Evolutionary conservation across 768 basidiomycete species (phyloP), one percentile per base, ranked within the genome.

Genomic region (Psilocybe cubensis): DNA sequence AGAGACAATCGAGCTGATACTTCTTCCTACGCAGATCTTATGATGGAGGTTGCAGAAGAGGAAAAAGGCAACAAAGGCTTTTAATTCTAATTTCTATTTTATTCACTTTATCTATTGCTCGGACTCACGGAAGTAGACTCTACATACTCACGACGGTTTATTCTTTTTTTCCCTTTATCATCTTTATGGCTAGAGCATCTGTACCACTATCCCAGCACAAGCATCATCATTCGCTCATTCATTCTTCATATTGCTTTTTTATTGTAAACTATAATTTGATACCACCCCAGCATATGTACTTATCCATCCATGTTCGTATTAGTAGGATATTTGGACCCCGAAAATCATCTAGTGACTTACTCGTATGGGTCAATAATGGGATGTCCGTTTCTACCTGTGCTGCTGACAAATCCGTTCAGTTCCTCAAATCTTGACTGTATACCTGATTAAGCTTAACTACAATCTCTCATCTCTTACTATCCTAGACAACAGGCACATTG

Each of bases 41-140:
- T 66, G 64, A 59, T 66, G 60, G 62, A 66, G 55, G 64, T 66
- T 14, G 64, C 62, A 20, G 62, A 63, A 24, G 64, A 66, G 52
- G 64, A 66, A 47, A 60, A 56, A 45, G 54, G 57, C 31, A 63
- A 59, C 27, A 56, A 28, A 33, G 51, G 33, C 33, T 59, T 60
- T 40, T 58, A 40, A 54, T 54, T 54, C 51, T 48, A 18, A 48
- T 48, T 23, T 46, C 8, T 40, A 50, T 53, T 52, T 43, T 43
- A 27, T 21, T 56, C 41, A 53, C 42, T 28, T 57, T 57, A 57
- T 56, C 41, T 56, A 56, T 55, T 57, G 38, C 23, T 50, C 28
- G 45, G 44, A 47, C 29, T 59, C 14, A 44, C 12, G 24, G 52
- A 54, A n/a, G 40, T 49, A 57, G 46, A 47, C 51, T 41, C 18